These are phyloP conservation scores for Talaromyces proteolyticus DNA, from an alignment of 495 filamentous ascomycete species.

Conservation along the genomic window DNA sequence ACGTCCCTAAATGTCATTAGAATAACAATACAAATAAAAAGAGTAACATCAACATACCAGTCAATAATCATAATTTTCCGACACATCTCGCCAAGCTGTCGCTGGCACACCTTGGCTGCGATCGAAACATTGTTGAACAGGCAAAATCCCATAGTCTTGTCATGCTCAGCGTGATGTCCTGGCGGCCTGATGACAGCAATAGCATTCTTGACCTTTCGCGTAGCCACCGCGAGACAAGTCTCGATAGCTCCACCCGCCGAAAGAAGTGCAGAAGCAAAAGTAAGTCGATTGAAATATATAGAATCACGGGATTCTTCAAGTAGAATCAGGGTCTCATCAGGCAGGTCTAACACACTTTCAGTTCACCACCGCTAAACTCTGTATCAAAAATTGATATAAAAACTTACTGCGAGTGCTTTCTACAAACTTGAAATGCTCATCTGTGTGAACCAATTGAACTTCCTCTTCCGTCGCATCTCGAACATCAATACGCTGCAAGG, in stretches of 20 bases:
- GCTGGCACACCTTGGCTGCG: conserved; percentile 76
- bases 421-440: conserved; percentile 73
- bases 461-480: conserved; percentile 71
- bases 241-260: conserved; percentile 96
- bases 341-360: conserved; percentile 30
- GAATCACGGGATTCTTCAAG: conserved; percentile 69
- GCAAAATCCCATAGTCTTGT: conserved; percentile 87
- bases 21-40: neutral
- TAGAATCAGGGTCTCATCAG: conserved; percentile 56
- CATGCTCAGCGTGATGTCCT: conserved; percentile 87
- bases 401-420: conserved; percentile 48
- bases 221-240: conserved; percentile 78
- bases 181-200: conserved; percentile 93
- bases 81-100: conserved; percentile 66
- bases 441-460: conserved; percentile 68
- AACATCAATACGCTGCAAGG: conserved; percentile 70
- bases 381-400: neutral
- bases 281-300: conserved; percentile 80
- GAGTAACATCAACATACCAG: conserved; percentile 60
- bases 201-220: conserved; percentile 78
- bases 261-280: conserved; percentile 71
- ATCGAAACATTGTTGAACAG: conserved; percentile 96
- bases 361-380: too few relatives aligned
- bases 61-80: conserved; percentile 90
- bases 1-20: conserved; percentile 43